Base-by-base conservation (phyloP, 495 filamentous ascomycete species). In the Penicillium longicatenatum region DNA sequence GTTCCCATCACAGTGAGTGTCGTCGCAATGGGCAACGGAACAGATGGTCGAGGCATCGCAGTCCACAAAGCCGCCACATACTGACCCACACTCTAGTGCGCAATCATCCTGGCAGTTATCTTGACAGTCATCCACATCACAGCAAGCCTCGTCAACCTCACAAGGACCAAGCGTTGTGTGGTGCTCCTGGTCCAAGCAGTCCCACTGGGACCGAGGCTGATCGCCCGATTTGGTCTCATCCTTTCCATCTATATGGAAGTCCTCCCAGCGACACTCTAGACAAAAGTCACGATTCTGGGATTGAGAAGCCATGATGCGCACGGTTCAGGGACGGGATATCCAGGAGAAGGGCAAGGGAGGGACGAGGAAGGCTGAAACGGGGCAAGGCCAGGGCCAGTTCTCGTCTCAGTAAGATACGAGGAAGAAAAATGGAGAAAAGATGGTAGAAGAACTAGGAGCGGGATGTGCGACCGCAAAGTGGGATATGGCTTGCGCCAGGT, bases 11-110 rank as follows among this genome's bases (percentile, higher is more conserved):
- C 69, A 71, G 22, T 70, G 47, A 30, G 51, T 48, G 17, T 70
- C 64, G 31, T 78, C 75, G 50, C 76, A 75, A 24, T 72, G 64
- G 20, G 70, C 59, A 39, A 63, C 68, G 4, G 76, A 77, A 59
- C 77, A 79, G n/a, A 67, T 64, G 1, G 65, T 71, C 10, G 69
- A 70, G 24, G 70, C 67, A 21, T 75, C 74, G 59, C 77, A 81
- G 22, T 79, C 75, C 41, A 76, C 66, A 52, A 79, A 77, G 43
- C 75, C 75, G 48, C 77, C 74, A 59, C 78, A 80, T 17, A 74
- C 58, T 16, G 75, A 77, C 24, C 65, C 65, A 57, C 77, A 79
- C 50, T 72, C 72, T 55, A 72, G 52, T 24, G 73, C 65, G 49
- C 78, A 81, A 51, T 75, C 64, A 45, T 79, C 77, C 33, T 39